phyloP scores from a whole-genome alignment of 441 rosid species.

The Manihot esculenta region DNA sequence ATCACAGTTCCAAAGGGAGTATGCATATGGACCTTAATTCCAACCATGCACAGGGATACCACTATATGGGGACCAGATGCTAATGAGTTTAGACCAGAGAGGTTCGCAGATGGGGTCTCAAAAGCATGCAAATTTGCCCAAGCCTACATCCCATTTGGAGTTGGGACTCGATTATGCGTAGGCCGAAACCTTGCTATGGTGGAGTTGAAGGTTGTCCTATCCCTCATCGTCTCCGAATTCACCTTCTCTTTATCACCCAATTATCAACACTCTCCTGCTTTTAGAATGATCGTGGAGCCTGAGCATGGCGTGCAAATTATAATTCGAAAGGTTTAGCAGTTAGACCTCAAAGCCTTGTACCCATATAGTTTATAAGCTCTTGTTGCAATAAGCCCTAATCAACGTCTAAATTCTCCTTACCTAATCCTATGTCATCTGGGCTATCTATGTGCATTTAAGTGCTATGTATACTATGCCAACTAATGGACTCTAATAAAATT shows the following conservation, averaged over 20 bases:
- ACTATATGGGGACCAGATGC: slow-evolving; percentile 60
- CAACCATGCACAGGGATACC: slow-evolving; percentile 60
- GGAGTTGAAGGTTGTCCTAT: slow-evolving; percentile 54
- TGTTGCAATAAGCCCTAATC: not conserved
- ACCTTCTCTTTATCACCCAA: slow-evolving; percentile 51
- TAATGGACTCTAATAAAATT: no score
- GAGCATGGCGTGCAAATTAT: slow-evolving; percentile 41
- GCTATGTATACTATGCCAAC: no score
- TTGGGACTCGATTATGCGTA: slow-evolving; percentile 60
- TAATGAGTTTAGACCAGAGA: slow-evolving; percentile 63
- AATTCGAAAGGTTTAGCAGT: not conserved
- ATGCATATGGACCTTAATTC: slow-evolving; percentile 60
- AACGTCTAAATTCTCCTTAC: no score
- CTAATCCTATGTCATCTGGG: no score
- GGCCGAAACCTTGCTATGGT: slow-evolving; percentile 61
- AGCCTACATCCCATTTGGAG: slow-evolving; percentile 65
- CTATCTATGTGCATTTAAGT: no score
- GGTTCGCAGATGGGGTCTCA: slow-evolving; percentile 53
- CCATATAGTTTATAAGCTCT: not conserved
- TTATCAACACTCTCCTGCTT: slow-evolving; percentile 58
- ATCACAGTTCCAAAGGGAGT: slow-evolving; percentile 50
- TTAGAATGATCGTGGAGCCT: slow-evolving; percentile 56
- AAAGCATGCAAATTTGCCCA: slow-evolving; percentile 64
- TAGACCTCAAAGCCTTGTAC: not conserved
- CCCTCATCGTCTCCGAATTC: slow-evolving; percentile 53